phyloP scores from a whole-genome alignment of 371 early-diverging fungal species.

The Thermomucor indicae-seudaticae region DNA sequence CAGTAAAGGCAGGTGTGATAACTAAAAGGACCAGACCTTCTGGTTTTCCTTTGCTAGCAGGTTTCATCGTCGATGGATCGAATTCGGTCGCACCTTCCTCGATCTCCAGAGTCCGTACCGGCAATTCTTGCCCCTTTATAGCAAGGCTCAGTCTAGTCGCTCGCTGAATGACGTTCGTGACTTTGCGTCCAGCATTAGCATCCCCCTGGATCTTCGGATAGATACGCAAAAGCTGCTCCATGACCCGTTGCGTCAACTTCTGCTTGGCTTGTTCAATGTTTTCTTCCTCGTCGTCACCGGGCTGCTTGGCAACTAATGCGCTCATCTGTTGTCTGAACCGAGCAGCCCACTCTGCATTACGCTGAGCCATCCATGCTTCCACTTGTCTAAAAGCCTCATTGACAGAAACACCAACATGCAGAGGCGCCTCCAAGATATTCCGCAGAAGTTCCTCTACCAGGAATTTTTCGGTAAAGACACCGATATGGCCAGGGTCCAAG shows the following conservation, averaged over 20 bases:
- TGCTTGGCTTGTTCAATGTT: constrained; percentile 12
- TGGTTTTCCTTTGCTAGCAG: constrained; percentile 16
- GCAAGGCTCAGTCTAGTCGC: constrained; percentile 20
- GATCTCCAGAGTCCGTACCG: neutral
- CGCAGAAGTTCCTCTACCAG: constrained; percentile 18
- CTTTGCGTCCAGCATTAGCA: constrained; percentile 28
- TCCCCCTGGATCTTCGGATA: constrained; percentile 10
- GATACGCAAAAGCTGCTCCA: constrained; percentile 4
- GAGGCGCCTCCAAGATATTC: constrained; percentile 16
- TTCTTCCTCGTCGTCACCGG: constrained; percentile 10
- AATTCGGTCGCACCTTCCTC: constrained; percentile 9
- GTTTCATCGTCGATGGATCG: constrained; percentile 10
- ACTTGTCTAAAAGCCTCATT: constrained; percentile 26
- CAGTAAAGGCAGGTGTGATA: constrained; percentile 15
- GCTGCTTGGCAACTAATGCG: constrained; percentile 23
- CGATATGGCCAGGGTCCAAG: constrained; percentile 11
- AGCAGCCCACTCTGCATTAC: constrained; percentile 28
- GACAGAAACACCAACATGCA: constrained; percentile 28
- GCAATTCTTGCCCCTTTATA: constrained; percentile 28
- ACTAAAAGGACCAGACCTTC: constrained; percentile 11
- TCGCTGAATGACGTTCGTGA: constrained; percentile 20
- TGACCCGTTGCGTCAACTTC: constrained; percentile 9
- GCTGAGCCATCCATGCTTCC: constrained; percentile 21
- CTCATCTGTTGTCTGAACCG: constrained; percentile 35
- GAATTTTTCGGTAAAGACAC: constrained; percentile 20